Percentiles rank a stretch among this genome's conserved stretches.
Evolutionary conservation across 805 yeast genomes (phyloP).

Genomic region (Diddensiella santjacobensis): DNA sequence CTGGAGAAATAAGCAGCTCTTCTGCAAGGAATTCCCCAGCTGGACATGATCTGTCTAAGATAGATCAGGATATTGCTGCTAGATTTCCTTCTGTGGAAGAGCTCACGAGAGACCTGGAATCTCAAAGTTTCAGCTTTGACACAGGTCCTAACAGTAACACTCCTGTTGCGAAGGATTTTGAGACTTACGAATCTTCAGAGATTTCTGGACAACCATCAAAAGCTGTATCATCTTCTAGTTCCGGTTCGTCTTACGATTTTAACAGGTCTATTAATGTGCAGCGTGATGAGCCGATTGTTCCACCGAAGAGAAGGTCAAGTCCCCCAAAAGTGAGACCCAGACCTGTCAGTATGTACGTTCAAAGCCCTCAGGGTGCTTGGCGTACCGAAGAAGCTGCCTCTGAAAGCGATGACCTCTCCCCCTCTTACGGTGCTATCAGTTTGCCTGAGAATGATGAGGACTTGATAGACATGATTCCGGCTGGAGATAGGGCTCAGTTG

Average conservation of each 20-base stretch:
- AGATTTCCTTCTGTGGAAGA: slow-evolving; percentile 36
- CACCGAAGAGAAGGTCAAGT: background rate
- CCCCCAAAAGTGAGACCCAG: slow-evolving; percentile 9
- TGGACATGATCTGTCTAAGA: background rate
- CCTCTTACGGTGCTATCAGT: background rate
- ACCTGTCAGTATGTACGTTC: slow-evolving; percentile 14
- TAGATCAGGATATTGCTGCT: slow-evolving; percentile 23
- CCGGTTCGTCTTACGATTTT: slow-evolving; percentile 8
- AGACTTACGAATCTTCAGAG: slow-evolving; percentile 1
- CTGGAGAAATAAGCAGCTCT: background rate
- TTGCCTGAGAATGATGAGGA: background rate
- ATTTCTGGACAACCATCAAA: background rate
- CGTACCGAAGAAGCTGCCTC: background rate
- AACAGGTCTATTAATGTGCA: background rate
- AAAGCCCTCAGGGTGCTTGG: background rate
- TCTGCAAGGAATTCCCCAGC: background rate
- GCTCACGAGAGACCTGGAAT: slow-evolving; percentile 24
- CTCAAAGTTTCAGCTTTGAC: slow-evolving; percentile 4
- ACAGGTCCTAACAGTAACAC: background rate
- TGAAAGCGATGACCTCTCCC: background rate
- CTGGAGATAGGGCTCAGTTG: slow-evolving; percentile 28
- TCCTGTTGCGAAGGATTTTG: background rate
- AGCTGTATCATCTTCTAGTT: slow-evolving; percentile 5
- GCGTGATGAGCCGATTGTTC: background rate
- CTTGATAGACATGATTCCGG: slow-evolving; percentile 12